Base-by-base conservation (phyloP, 768 basidiomycete species). In the Rhizopogon vinicolor region DNA sequence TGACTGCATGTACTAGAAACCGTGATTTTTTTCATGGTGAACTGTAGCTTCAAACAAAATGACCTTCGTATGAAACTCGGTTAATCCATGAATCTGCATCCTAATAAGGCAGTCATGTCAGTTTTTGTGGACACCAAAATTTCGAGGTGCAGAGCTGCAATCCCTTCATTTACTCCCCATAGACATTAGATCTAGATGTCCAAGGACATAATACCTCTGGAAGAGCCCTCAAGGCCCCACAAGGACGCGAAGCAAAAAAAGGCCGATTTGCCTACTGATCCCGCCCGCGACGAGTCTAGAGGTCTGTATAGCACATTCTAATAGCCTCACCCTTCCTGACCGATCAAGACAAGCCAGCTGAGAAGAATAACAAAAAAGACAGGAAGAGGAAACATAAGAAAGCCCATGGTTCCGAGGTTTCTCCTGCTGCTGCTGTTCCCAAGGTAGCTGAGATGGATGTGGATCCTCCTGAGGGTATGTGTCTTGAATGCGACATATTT, bases 361-460 rank as follows among this genome's bases (percentile, higher is more conserved):
- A 58, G 46, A 71, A 68, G 58, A 74, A 71, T 62, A 69, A 66
- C 52, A 71, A 72, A 49, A 71, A 74, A 48, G 76, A 75, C 64
- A 76, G 74, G 59, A 74, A 75, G 62, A 77, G 72, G 61, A 49
- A 46, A 14, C 75, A 74, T 64, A 77, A 76, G 62, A 72, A 69
- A 41, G 72, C 67, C 62, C 73, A 71, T 49, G 71, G 74, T 50
- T 62, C 65, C 8, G 60, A 49, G 19, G 19, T 63, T 1, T 56
- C 59, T 25, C 49, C 63, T 14, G 44, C 63, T 14, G 44, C 64
- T 43, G 41, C 61, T 31, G 58, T 58, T n/a, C 54, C 65, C 18
- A 55, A 63, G 9, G 62, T 55, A 16, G 57, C 62, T 28, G 44
- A 65, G 25, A 42, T 58, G 12, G 54, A 58, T 16, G 56, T 54